Evolutionary conservation across 140 eudicot genomes (phyloP).

Genomic region (Senecio squalidus): DNA sequence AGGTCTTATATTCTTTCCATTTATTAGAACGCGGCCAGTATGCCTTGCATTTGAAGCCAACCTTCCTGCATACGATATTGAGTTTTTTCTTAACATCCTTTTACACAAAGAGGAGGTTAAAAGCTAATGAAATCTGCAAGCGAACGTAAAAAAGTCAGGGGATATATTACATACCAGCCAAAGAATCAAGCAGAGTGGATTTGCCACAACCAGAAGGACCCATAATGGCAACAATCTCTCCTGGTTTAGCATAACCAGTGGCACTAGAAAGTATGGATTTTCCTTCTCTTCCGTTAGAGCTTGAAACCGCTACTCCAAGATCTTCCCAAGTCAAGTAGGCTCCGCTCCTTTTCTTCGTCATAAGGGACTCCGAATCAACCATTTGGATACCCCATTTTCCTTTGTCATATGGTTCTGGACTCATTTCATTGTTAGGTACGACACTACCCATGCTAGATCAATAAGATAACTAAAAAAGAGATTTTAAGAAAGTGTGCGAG

Average conservation of each 20-base stretch:
- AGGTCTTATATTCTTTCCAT: slow-evolving; percentile 46
- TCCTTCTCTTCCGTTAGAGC: background rate
- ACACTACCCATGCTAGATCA: slow-evolving; percentile 9
- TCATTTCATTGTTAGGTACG: slow-evolving; percentile 6
- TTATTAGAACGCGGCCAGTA: slow-evolving; percentile 46
- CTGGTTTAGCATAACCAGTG: slow-evolving; percentile 62
- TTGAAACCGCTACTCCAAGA: slow-evolving; percentile 45
- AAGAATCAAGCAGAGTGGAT: slow-evolving; percentile 78
- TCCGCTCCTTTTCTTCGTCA: slow-evolving; percentile 15
- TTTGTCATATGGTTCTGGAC: slow-evolving; percentile 2
- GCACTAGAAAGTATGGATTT: slow-evolving; percentile 40
- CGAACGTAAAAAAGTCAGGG: too few relatives aligned
- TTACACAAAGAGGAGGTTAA: too few relatives aligned
- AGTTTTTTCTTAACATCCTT: background rate
- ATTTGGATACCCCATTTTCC: slow-evolving; percentile 13
- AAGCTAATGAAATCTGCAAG: too few relatives aligned
- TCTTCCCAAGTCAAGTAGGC: slow-evolving; percentile 75
- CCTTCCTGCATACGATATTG: slow-evolving; percentile 20
- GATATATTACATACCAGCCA: too few relatives aligned
- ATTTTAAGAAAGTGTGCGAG: too few relatives aligned
- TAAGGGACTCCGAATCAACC: slow-evolving; percentile 11
- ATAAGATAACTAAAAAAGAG: too few relatives aligned
- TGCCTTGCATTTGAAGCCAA: slow-evolving; percentile 33
- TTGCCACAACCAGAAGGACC: slow-evolving; percentile 92
- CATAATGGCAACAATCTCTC: slow-evolving; percentile 67